A percentile compares a stretch with the other conserved stretches of the same genome.
phyloP scores from a whole-genome alignment of 345 rosid genomes.

The Combretum micranthum region DNA sequence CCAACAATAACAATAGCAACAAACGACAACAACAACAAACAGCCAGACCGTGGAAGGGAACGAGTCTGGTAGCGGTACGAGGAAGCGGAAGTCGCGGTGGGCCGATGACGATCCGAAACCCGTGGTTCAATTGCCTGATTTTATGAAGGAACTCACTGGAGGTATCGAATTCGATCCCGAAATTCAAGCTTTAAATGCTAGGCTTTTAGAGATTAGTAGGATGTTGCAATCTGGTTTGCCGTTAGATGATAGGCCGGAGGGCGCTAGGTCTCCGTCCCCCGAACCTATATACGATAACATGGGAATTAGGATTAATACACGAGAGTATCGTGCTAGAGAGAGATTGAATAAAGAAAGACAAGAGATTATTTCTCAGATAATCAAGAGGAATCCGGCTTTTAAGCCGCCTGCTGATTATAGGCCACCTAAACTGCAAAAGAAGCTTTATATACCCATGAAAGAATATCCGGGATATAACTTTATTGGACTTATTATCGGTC shows the following conservation, averaged over 20 bases:
- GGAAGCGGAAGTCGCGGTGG: conserved; percentile 90
- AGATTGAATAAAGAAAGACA: conserved; percentile 83
- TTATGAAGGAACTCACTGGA: conserved; percentile 80
- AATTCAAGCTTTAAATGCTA: conserved; percentile 80
- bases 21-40: no score
- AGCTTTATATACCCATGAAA: conserved; percentile 92
- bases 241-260: conserved; percentile 83
- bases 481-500: conserved; percentile 89
- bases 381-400: conserved; percentile 82
- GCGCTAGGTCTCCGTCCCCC: conserved; percentile 93
- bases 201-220: conserved; percentile 74
- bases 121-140: conserved; percentile 79
- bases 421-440: conserved; percentile 94
- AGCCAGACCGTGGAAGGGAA: conserved; percentile 15
- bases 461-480: conserved; percentile 92
- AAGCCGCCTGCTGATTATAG: conserved; percentile 97
- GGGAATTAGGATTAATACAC: conserved; percentile 84
- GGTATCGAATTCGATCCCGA: conserved; percentile 95
- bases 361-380: conserved; percentile 85
- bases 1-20: conserved; percentile 20
- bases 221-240: conserved; percentile 74
- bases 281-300: conserved; percentile 90
- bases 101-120: conserved; percentile 93
- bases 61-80: conserved; percentile 43
- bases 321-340: conserved; percentile 88